A percentile compares a stretch with the other conserved stretches of the same genome.
Evolutionary conservation across 345 rosid genomes (phyloP).

Genomic region (Hirschfeldia incana): DNA sequence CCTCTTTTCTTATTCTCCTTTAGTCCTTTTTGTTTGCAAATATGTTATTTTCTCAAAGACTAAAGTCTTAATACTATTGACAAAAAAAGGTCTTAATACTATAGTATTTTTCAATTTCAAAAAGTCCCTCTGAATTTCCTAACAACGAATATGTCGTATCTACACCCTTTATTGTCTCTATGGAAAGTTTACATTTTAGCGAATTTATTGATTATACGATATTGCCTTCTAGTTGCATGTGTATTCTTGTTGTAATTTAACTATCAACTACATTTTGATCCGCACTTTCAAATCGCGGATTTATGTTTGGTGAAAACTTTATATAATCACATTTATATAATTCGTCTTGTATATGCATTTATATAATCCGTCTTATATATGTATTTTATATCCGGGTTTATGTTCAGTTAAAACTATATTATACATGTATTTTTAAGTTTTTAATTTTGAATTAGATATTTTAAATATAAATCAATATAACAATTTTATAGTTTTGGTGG

Average conservation of each 20-base stretch:
- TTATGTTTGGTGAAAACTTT: too few species aligned
- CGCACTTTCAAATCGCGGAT: too few species aligned
- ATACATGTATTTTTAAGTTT: too few species aligned
- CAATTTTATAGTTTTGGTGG: too few species aligned
- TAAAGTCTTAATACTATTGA: background rate
- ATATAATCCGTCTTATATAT: too few species aligned
- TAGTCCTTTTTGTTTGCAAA: background rate
- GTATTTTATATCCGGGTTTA: too few species aligned
- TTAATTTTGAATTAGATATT: too few species aligned
- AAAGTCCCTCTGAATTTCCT: background rate
- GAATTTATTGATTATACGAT: background rate
- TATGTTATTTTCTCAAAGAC: slow-evolving; percentile 10
- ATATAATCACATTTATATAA: too few species aligned
- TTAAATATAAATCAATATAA: too few species aligned
- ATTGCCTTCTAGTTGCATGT: background rate
- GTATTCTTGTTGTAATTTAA: slow-evolving; percentile 9
- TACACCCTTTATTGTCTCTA: background rate
- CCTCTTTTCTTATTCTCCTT: background rate
- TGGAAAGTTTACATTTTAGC: slow-evolving; percentile 9
- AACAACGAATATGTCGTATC: background rate
- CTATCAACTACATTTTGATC: background rate
- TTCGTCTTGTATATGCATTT: too few species aligned
- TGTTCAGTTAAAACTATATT: too few species aligned
- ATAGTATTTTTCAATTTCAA: background rate
- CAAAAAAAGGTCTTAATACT: background rate